These are phyloP conservation scores for Ascochyta rabiei DNA, from an alignment of 2,329 filamentous ascomycete genomes.

Conservation along the genomic window DNA sequence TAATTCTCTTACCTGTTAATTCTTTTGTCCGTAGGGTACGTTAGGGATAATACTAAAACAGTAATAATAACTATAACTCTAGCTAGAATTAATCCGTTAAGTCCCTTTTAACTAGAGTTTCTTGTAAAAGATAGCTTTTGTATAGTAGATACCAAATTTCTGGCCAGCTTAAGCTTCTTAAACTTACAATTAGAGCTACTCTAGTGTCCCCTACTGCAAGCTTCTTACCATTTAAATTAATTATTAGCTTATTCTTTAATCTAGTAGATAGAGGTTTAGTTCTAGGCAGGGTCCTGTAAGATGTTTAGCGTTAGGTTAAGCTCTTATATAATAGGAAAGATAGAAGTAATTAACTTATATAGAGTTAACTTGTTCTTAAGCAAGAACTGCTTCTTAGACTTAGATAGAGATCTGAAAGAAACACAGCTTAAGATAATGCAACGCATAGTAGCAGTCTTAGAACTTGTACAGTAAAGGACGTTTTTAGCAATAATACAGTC, in stretches of 20 bases:
- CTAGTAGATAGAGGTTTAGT: not conserved
- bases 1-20: too few relatives aligned
- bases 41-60: not conserved
- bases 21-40: too few relatives aligned
- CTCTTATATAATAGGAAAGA: not conserved
- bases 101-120: not conserved
- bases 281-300: not conserved
- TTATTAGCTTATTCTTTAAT: not conserved
- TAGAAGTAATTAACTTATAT: not conserved
- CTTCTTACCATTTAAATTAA: not conserved
- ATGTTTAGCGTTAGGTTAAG: not conserved
- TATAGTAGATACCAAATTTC: not conserved
- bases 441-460: not conserved
- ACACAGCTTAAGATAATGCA: not conserved
- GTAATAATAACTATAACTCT: not conserved
- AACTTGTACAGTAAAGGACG: not conserved
- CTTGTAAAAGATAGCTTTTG: not conserved
- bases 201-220: not conserved
- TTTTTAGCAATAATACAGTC: not conserved
- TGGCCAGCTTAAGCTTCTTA: not conserved
- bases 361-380: not conserved
- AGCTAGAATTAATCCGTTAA: not conserved
- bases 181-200: not conserved
- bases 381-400: not conserved
- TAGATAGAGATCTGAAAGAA: not conserved